Conservation (phyloP, 1,139 yeast genomes). For the Insectozyma bohioensis region DNA sequence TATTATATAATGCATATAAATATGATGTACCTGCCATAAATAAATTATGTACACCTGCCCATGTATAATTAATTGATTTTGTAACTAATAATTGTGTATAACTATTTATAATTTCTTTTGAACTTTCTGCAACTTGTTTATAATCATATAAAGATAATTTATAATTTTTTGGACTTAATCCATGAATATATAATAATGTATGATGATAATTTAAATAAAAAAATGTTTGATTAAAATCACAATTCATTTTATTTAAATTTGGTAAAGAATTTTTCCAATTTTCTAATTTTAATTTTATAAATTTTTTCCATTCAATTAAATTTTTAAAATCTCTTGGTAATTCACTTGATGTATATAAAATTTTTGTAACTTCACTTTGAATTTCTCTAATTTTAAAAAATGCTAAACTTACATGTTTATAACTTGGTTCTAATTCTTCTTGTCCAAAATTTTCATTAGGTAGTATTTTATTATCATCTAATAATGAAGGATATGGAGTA, state of each 20-base stretch:
- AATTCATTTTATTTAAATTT: conserved; percentile 61
- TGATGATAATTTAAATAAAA: conserved; percentile 77
- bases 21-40: conserved; percentile 90
- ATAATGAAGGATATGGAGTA: conserved; percentile 65
- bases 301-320: conserved; percentile 58
- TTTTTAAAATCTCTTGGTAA: conserved; percentile 62
- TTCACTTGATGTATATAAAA: conserved; percentile 68
- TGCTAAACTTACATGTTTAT: conserved; percentile 63
- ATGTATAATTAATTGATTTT: conserved; percentile 74
- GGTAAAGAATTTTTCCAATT: conserved; percentile 64
- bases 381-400: conserved; percentile 68
- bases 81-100: conserved; percentile 57
- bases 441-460: conserved; percentile 29
- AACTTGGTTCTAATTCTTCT: conserved; percentile 41
- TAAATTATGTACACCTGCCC: conserved; percentile 90
- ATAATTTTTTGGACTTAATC: conserved; percentile 70
- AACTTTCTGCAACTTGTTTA: conserved; percentile 57
- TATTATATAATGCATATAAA: conserved; percentile 71
- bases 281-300: conserved; percentile 52
- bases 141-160: conserved; percentile 55
- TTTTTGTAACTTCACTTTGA: conserved; percentile 76
- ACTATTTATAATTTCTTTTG: conserved; percentile 63
- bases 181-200: conserved; percentile 69
- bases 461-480: conserved; percentile 68
- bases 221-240: conserved; percentile 69